Evolutionary conservation across 805 yeast species (phyloP).

Genomic region (Candida orba): DNA sequence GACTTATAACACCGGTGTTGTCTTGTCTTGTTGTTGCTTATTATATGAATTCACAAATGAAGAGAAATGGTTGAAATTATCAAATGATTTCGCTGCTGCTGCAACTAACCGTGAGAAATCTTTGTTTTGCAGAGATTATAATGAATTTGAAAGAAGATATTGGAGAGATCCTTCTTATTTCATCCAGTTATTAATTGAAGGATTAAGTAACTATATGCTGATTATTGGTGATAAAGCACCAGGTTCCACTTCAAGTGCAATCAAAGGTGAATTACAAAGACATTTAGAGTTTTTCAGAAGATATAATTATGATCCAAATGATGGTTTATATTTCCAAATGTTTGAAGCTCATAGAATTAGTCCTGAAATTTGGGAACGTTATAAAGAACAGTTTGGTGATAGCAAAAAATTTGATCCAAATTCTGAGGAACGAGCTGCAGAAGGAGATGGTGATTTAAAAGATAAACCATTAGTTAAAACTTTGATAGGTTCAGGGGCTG

Average conservation of each 20-base stretch:
- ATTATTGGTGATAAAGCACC: constrained; percentile 36
- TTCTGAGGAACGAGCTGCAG: constrained; percentile 41
- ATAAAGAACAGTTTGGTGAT: constrained; percentile 48
- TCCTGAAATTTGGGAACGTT: constrained; percentile 41
- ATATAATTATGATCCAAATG: constrained; percentile 48
- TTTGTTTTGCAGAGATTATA: constrained; percentile 54
- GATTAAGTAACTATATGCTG: constrained; percentile 56
- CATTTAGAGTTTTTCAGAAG: constrained; percentile 52
- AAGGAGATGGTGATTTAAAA: constrained; percentile 30
- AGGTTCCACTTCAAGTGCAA: constrained; percentile 24
- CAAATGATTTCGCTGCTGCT: constrained; percentile 40
- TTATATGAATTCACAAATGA: constrained; percentile 46
- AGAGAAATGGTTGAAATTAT: constrained; percentile 36
- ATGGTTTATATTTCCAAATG: constrained; percentile 52
- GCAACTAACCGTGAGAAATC: constrained; percentile 48
- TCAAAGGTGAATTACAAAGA: constrained; percentile 39
- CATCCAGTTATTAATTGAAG: constrained; percentile 58
- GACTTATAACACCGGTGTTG: constrained; percentile 64
- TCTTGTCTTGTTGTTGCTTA: constrained; percentile 46
- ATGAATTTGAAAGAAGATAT: constrained; percentile 41
- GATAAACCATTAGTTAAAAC: constrained; percentile 38
- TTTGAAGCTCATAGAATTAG: constrained; percentile 53
- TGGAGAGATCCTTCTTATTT: constrained; percentile 62
- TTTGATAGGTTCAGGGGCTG: constrained; percentile 57
- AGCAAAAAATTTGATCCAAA: constrained; percentile 42